These are phyloP conservation scores for Pythium aristosporum DNA, from an alignment of 352 stramenopile genomes.

Conservation along the genomic window DNA sequence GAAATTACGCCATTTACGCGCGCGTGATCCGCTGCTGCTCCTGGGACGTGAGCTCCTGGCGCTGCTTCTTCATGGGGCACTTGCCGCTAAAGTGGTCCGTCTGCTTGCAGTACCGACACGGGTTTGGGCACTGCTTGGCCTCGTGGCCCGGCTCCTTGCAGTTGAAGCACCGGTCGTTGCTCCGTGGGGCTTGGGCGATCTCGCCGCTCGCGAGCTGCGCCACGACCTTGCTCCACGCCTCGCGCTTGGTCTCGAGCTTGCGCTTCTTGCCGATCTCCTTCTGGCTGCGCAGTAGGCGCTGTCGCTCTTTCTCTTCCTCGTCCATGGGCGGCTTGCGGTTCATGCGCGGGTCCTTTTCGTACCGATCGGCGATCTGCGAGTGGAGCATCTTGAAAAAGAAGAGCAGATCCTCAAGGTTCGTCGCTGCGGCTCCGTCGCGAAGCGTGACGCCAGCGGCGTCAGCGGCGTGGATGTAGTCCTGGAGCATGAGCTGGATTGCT, in stretches of 20 bases:
- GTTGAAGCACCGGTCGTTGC: slow-evolving; percentile 75
- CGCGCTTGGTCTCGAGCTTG: slow-evolving; percentile 66
- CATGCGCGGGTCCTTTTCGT: slow-evolving; percentile 50
- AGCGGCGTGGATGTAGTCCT: slow-evolving; percentile 62
- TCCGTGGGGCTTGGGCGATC: slow-evolving; percentile 41
- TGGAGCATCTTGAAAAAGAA: slow-evolving; percentile 87
- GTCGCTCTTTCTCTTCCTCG: slow-evolving; percentile 76
- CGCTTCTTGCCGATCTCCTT: slow-evolving; percentile 76
- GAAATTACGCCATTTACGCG: slow-evolving; percentile 25
- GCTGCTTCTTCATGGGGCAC: slow-evolving; percentile 65
- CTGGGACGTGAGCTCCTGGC: slow-evolving; percentile 47
- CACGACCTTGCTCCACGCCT: slow-evolving; percentile 50
- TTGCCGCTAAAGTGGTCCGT: slow-evolving; percentile 69
- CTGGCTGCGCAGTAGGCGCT: slow-evolving; percentile 67
- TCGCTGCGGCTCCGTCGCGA: slow-evolving; percentile 32
- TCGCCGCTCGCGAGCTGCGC: slow-evolving; percentile 51
- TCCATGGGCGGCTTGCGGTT: slow-evolving; percentile 77
- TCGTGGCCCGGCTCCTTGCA: slow-evolving; percentile 82
- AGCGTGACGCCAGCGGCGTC: slow-evolving; percentile 34
- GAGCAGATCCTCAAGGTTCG: slow-evolving; percentile 59
- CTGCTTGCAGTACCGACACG: slow-evolving; percentile 82
- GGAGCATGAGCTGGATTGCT: slow-evolving; percentile 84
- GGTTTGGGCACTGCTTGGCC: slow-evolving; percentile 66
- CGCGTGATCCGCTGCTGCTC: slow-evolving; percentile 59
- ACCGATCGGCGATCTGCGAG: slow-evolving; percentile 57